Conservation (phyloP, 805 yeast species). For the Candida sonorensis region DNA sequence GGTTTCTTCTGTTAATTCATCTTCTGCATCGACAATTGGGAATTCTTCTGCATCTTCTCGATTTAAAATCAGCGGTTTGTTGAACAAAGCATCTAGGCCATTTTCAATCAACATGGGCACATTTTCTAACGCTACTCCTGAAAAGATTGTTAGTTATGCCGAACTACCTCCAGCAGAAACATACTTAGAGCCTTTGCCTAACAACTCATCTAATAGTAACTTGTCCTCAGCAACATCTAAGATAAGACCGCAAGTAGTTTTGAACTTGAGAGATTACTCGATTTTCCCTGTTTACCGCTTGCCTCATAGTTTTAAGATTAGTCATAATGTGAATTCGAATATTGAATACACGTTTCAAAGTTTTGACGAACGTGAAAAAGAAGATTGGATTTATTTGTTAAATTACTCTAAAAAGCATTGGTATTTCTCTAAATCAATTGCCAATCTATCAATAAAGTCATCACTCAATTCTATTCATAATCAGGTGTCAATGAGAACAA, state of each 20-base stretch:
- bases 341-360: conserved; percentile 63
- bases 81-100: conserved; percentile 45
- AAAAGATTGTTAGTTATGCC: conserved; percentile 34
- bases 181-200: conserved; percentile 28
- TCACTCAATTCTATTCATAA: no score
- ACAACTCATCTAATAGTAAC: neutral
- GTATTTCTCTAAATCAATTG: conserved; percentile 36
- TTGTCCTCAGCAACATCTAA: conserved; percentile 12
- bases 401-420: conserved; percentile 47
- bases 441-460: neutral
- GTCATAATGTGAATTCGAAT: conserved; percentile 14
- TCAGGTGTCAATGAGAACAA: no score
- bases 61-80: conserved; percentile 24
- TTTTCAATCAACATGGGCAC: conserved; percentile 46
- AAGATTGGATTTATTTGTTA: conserved; percentile 61
- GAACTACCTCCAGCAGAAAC: conserved; percentile 54
- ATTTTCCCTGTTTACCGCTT: conserved; percentile 47
- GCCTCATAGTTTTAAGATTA: conserved; percentile 44
- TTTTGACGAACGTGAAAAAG: conserved; percentile 48
- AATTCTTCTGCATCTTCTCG: conserved; percentile 9
- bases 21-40: neutral
- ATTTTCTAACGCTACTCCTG: conserved; percentile 12
- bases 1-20: neutral
- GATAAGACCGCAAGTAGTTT: conserved; percentile 41
- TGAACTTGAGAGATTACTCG: conserved; percentile 39